Evolutionary conservation across 2,329 filamentous ascomycete genomes (phyloP).

Genomic region (Exophiala sp.): DNA sequence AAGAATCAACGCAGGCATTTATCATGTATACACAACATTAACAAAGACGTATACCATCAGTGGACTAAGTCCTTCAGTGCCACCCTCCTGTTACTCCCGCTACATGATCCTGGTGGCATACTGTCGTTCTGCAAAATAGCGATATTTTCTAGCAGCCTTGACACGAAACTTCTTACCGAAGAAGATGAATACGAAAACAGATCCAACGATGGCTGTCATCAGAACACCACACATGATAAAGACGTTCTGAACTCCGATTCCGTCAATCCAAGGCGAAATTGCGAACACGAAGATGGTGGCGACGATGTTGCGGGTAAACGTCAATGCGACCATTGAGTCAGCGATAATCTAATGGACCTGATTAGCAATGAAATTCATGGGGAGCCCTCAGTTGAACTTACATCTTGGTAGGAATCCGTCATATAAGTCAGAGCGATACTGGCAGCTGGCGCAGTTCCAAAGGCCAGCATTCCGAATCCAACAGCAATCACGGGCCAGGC

Average conservation of each 20-base stretch:
- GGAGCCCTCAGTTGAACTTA: constrained; percentile 14
- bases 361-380: background rate
- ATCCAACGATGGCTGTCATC: constrained; percentile 31
- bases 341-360: constrained; percentile 39
- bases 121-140: constrained; percentile 28
- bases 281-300: constrained; percentile 45
- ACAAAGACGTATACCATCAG: no score
- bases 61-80: no score
- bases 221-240: constrained; percentile 40
- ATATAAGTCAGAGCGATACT: constrained; percentile 31
- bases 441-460: constrained; percentile 7
- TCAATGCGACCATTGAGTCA: constrained; percentile 44
- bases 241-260: constrained; percentile 37
- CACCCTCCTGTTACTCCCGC: no score
- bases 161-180: constrained; percentile 35
- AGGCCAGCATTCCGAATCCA: constrained; percentile 23
- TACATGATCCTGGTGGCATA: no score
- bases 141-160: constrained; percentile 33
- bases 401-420: constrained; percentile 31
- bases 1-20: no score
- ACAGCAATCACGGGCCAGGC: constrained; percentile 32
- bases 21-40: no score
- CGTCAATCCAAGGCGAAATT: constrained; percentile 39
- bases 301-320: constrained; percentile 43
- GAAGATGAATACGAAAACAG: constrained; percentile 28